A percentile compares a stretch with the other conserved stretches of the same genome.
phyloP scores from a whole-genome alignment of 2,329 filamentous ascomycete species.

The Hymenoscyphus occultus region DNA sequence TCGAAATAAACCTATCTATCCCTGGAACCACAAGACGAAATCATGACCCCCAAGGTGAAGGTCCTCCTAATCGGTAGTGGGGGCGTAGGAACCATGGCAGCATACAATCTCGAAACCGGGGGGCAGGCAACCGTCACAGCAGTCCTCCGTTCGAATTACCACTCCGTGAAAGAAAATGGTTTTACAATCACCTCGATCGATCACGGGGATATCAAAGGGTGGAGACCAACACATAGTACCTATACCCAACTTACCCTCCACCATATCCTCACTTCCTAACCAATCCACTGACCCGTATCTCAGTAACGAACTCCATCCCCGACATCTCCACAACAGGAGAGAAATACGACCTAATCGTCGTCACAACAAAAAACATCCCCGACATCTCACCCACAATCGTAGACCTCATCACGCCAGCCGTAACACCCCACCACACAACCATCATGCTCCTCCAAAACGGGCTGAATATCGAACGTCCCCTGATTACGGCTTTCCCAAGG shows the following conservation, averaged over 20 bases:
- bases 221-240: constrained; percentile 26
- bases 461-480: constrained; percentile 31
- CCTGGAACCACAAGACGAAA: neutral
- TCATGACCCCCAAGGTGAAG: constrained; percentile 23
- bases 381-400: constrained; percentile 37
- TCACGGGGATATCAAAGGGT: constrained; percentile 26
- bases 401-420: constrained; percentile 27
- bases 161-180: constrained; percentile 24
- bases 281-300: neutral
- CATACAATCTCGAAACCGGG: constrained; percentile 28
- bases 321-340: constrained; percentile 11
- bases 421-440: constrained; percentile 26
- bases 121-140: constrained; percentile 26
- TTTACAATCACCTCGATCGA: constrained; percentile 31
- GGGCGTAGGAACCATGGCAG: constrained; percentile 31
- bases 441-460: constrained; percentile 33
- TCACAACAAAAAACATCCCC: constrained; percentile 31
- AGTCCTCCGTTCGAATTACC: constrained; percentile 29
- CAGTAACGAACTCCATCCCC: constrained; percentile 16
- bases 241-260: neutral
- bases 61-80: constrained; percentile 30
- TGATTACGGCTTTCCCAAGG: constrained; percentile 26
- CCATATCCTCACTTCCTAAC: neutral
- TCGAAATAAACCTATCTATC: too few relatives aligned
- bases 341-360: constrained; percentile 28